Conservation (phyloP, 2,329 filamentous ascomycete genomes). For the Phoma herbarum region DNA sequence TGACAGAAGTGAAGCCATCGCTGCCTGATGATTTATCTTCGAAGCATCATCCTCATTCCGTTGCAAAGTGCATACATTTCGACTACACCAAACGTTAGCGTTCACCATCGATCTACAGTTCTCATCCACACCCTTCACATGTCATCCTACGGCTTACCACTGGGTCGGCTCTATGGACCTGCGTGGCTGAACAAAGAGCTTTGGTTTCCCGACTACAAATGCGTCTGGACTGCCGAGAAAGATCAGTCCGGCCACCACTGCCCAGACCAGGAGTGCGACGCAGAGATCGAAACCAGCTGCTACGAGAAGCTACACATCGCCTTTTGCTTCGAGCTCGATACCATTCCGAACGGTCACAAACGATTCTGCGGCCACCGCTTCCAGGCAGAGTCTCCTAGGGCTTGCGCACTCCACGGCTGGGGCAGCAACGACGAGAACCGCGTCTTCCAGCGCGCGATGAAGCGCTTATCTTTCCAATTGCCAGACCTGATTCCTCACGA, state of each 20-base stretch:
- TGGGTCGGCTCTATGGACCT: conserved; percentile 11
- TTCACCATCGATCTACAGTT: background rate
- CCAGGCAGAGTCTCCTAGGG: conserved; percentile 10
- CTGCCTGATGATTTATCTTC: background rate
- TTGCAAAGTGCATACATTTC: background rate
- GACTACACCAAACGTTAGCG: background rate
- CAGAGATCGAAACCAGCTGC: conserved; percentile 8
- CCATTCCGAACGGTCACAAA: conserved; percentile 4
- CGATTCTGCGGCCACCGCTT: conserved; percentile 12
- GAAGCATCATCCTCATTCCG: background rate
- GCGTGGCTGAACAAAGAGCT: conserved; percentile 3
- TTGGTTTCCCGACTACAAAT: conserved; percentile 9
- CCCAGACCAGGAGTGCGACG: background rate
- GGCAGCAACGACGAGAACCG: conserved; percentile 6
- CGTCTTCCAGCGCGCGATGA: conserved; percentile 9
- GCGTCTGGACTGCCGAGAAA: conserved; percentile 9
- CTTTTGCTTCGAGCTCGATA: background rate
- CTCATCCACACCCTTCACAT: background rate
- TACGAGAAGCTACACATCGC: conserved; percentile 8
- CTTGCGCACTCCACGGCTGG: conserved; percentile 4
- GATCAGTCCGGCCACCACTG: conserved; percentile 10
- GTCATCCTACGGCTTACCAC: background rate
- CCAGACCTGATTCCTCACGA: conserved; percentile 8
- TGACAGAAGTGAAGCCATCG: background rate
- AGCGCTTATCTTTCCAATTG: conserved; percentile 4